Evolutionary conservation across 257 asterid genomes (phyloP).

Genomic region (Mentha longifolia): DNA sequence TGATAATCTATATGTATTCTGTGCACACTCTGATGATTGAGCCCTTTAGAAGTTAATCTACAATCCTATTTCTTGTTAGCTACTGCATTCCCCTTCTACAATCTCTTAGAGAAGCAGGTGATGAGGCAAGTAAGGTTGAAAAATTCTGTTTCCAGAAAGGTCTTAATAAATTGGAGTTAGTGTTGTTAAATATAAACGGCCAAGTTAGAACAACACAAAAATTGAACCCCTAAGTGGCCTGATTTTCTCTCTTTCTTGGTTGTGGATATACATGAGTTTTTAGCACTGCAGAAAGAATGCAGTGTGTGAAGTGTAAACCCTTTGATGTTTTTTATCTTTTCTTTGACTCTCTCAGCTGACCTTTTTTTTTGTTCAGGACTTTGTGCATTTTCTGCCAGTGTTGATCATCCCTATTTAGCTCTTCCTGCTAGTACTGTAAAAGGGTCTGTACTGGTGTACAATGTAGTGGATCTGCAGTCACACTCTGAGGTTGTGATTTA

Average conservation of each 20-base stretch:
- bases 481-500: conserved; percentile 74
- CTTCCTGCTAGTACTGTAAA: conserved; percentile 81
- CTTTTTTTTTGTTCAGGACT: conserved; percentile 59
- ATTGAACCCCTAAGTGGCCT: not conserved
- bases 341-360: conserved; percentile 21
- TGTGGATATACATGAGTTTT: not conserved
- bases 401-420: conserved; percentile 85
- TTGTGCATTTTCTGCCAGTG: conserved; percentile 80
- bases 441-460: conserved; percentile 87
- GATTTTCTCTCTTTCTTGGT: conserved; percentile 16
- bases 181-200: not conserved
- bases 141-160: conserved; percentile 21
- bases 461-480: conserved; percentile 75
- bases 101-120: conserved; percentile 19
- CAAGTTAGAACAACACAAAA: not conserved
- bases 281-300: conserved; percentile 5
- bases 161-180: conserved; percentile 17
- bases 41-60: not conserved
- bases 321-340: conserved; percentile 22
- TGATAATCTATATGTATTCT: not conserved
- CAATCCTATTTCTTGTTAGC: conserved; percentile 7
- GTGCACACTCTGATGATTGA: not conserved
- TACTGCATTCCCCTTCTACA: not conserved
- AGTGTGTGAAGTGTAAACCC: conserved; percentile 4
- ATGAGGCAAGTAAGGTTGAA: conserved; percentile 3